Evolutionary conservation across 768 basidiomycete species (phyloP).

Genomic region (Agaricus subrufescens): DNA sequence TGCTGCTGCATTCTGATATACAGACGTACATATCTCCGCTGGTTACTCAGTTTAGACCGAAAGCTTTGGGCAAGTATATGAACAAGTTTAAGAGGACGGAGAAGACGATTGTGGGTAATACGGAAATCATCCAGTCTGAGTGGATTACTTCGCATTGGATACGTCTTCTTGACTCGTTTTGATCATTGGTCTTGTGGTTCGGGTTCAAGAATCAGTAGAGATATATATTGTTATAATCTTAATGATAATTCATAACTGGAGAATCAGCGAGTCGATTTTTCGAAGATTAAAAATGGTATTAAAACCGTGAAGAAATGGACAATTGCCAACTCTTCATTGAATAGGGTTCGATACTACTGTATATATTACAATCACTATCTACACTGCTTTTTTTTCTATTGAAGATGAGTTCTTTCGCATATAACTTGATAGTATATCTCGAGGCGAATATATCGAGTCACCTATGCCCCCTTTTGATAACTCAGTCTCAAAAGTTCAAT

Average conservation of each 20-base stretch:
- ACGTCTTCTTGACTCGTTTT: neutral
- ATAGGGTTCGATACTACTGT: no score
- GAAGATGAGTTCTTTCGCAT: conserved; percentile 37
- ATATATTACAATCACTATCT: no score
- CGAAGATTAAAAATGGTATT: no score
- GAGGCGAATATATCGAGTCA: conserved; percentile 29
- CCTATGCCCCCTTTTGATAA: conserved; percentile 23
- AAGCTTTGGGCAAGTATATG: conserved; percentile 4
- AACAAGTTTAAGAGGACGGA: neutral
- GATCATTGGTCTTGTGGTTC: neutral
- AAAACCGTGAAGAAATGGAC: no score
- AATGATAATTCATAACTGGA: no score
- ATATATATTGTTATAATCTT: no score
- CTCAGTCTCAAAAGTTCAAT: no score
- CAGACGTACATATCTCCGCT: neutral
- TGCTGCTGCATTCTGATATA: conserved; percentile 2
- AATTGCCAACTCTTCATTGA: no score
- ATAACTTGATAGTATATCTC: conserved; percentile 32
- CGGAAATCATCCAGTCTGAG: conserved; percentile 15
- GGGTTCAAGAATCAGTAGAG: no score
- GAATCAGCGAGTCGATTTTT: no score
- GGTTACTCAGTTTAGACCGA: neutral
- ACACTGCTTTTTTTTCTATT: conserved; percentile 24
- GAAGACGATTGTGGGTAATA: neutral
- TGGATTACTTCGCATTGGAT: conserved; percentile 43